Conservation (phyloP, 768 basidiomycete species). For the Trametes coccinea region DNA sequence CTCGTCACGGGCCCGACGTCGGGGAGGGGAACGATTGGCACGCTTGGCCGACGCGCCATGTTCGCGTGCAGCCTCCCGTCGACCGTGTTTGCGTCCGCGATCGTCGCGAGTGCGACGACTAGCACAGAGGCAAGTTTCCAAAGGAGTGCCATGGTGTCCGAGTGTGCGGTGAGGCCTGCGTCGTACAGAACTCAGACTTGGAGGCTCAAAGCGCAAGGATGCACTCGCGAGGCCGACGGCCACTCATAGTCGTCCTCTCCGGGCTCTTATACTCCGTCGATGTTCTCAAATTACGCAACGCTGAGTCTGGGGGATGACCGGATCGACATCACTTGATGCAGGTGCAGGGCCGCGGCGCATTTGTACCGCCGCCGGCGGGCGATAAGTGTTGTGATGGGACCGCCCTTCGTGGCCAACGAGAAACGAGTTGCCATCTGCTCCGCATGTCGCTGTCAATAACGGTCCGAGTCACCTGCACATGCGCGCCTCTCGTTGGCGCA, state of each 20-base stretch:
- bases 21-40: constrained; percentile 22
- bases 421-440: neutral
- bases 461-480: constrained; percentile 11
- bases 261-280: neutral
- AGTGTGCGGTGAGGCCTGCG: neutral
- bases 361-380: neutral
- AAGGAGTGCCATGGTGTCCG: constrained; percentile 11
- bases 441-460: constrained; percentile 8
- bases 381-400: constrained; percentile 7
- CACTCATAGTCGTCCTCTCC: too few relatives aligned
- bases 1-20: constrained; percentile 26
- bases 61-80: constrained; percentile 29
- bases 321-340: constrained; percentile 9
- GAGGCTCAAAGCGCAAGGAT: neutral
- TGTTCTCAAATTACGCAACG: neutral
- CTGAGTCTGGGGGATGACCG: neutral
- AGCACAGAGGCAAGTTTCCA: constrained; percentile 12
- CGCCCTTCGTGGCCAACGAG: constrained; percentile 5
- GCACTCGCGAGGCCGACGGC: too few relatives aligned
- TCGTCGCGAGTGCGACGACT: constrained; percentile 12
- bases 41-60: constrained; percentile 21
- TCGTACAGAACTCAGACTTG: neutral
- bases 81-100: constrained; percentile 17
- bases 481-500: neutral
- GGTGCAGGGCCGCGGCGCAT: neutral